Conservation (phyloP, 768 basidiomycete genomes). For the Lyophyllum atratum region DNA sequence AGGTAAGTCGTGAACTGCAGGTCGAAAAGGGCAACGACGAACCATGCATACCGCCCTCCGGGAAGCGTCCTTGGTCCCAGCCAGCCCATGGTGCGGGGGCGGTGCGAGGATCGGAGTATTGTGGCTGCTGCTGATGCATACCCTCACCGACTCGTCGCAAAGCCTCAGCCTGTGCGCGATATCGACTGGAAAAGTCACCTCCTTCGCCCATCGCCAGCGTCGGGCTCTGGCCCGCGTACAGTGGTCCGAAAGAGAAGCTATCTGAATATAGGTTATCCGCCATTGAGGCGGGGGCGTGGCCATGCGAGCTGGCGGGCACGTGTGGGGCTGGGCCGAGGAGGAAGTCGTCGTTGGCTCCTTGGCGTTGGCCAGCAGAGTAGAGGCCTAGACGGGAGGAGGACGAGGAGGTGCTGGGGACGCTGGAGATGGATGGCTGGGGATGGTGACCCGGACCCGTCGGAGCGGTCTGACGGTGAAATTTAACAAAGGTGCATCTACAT, state of each 20-base stretch:
- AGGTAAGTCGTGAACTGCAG: not conserved
- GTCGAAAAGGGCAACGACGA: not conserved
- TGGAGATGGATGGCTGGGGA: slow-evolving; percentile 46
- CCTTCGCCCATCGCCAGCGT: slow-evolving; percentile 15
- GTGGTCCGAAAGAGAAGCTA: slow-evolving; percentile 20
- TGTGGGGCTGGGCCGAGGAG: slow-evolving; percentile 32
- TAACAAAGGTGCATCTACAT: slow-evolving; percentile 75
- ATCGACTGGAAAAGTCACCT: slow-evolving; percentile 48
- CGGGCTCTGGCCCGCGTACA: slow-evolving; percentile 18
- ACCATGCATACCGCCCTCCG: not conserved
- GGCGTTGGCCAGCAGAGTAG: not conserved
- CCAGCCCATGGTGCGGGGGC: not conserved
- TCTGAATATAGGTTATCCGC: slow-evolving; percentile 18
- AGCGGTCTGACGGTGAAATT: slow-evolving; percentile 81
- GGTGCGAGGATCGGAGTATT: not conserved
- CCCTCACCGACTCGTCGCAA: slow-evolving; percentile 29
- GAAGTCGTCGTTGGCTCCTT: slow-evolving; percentile 33
- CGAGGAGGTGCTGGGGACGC: slow-evolving; percentile 25
- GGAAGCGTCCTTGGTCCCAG: not conserved
- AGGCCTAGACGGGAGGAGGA: not conserved
- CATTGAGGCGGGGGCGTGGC: not conserved
- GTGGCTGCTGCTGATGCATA: not conserved
- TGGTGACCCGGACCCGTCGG: slow-evolving; percentile 75
- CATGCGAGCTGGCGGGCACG: not conserved
- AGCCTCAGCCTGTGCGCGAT: slow-evolving; percentile 47